phyloP scores from a whole-genome alignment of 768 basidiomycete species.

The Russula griseocarnosa region DNA sequence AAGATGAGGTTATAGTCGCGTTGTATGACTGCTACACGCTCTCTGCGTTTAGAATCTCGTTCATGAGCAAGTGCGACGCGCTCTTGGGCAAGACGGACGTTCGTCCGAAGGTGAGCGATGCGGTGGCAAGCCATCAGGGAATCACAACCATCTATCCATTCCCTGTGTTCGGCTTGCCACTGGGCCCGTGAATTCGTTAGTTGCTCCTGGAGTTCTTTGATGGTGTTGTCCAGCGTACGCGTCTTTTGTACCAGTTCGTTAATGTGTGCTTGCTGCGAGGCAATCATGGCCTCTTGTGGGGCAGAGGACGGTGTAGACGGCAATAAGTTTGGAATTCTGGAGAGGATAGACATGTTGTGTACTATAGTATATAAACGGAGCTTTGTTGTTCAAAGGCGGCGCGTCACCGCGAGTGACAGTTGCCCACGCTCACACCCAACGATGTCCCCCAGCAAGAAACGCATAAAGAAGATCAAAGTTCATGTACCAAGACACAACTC shows the following conservation, averaged over 20 bases:
- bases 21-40: constrained; percentile 56
- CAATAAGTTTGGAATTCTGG: constrained; percentile 25
- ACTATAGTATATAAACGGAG: neutral
- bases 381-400: neutral
- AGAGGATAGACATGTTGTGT: constrained; percentile 16
- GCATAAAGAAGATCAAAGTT: constrained; percentile 53
- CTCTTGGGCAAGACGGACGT: constrained; percentile 52
- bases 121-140: constrained; percentile 59
- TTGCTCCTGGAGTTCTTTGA: constrained; percentile 48
- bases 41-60: constrained; percentile 50
- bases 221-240: constrained; percentile 57
- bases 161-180: constrained; percentile 50
- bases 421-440: constrained; percentile 5
- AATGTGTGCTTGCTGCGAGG: constrained; percentile 63
- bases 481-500: constrained; percentile 73
- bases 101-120: constrained; percentile 57
- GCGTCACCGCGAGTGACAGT: neutral
- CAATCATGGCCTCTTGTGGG: constrained; percentile 48
- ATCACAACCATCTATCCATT: constrained; percentile 63
- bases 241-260: constrained; percentile 69
- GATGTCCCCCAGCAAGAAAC: constrained; percentile 58
- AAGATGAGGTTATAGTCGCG: constrained; percentile 64
- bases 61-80: constrained; percentile 49
- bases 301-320: constrained; percentile 31
- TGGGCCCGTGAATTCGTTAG: constrained; percentile 45